Conservation (phyloP, 148 eudicot species). For the Vaccinium corymbosum region DNA sequence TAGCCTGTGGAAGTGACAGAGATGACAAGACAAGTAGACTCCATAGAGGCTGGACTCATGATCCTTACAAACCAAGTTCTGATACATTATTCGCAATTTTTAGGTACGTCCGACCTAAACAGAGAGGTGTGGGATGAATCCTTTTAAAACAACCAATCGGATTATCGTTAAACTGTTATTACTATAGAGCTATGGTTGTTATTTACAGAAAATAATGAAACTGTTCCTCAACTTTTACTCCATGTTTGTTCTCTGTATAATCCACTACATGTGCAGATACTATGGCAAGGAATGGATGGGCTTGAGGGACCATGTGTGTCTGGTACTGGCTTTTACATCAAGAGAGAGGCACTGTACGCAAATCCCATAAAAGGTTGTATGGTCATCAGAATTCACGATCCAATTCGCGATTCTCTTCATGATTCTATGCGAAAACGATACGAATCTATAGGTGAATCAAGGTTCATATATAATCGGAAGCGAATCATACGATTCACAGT, state of each 20-base stretch:
- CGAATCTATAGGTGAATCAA: too few species aligned
- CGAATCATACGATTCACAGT: too few species aligned
- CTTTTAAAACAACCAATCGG: not conserved
- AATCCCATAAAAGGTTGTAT: not conserved
- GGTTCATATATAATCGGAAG: too few species aligned
- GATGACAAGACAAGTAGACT: not conserved
- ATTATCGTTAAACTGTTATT: not conserved
- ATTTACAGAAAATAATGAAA: not conserved
- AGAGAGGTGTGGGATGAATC: not conserved
- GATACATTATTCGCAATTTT: not conserved
- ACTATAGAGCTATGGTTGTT: not conserved
- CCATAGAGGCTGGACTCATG: not conserved
- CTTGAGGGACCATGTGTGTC: slow-evolving; percentile 39
- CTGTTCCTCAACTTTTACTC: not conserved
- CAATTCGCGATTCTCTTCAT: too few species aligned
- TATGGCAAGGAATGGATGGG: slow-evolving; percentile 51
- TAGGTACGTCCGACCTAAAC: not conserved
- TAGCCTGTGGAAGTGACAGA: not conserved
- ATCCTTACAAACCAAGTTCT: not conserved
- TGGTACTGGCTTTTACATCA: slow-evolving; percentile 58
- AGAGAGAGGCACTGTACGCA: slow-evolving; percentile 50
- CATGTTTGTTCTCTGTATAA: not conserved
- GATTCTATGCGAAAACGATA: too few species aligned
- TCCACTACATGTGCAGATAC: slow-evolving; percentile 16
- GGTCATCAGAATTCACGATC: too few species aligned